Conservation (phyloP, 2,329 filamentous ascomycete species). For the Arachnopeziza araneosa region DNA sequence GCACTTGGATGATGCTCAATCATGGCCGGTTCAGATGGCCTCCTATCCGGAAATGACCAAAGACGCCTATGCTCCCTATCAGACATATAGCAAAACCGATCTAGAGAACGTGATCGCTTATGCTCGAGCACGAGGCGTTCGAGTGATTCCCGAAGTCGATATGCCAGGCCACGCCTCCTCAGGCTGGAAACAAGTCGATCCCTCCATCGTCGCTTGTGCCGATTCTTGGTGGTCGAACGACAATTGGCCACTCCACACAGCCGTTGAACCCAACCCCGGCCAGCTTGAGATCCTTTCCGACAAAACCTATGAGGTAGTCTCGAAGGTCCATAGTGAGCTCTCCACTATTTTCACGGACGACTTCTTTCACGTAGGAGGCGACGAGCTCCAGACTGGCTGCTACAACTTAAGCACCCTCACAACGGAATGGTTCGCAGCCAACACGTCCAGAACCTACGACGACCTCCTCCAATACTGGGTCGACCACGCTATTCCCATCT, state of each 20-base stretch:
- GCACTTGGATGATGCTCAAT: conserved; percentile 75
- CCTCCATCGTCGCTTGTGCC: conserved; percentile 55
- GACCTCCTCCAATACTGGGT: conserved; percentile 67
- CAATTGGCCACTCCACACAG: conserved; percentile 55
- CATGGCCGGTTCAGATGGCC: conserved; percentile 76
- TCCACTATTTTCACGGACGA: conserved; percentile 64
- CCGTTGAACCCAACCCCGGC: conserved; percentile 53
- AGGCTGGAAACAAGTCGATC: conserved; percentile 57
- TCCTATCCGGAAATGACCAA: conserved; percentile 66
- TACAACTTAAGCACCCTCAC: conserved; percentile 51
- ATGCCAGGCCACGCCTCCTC: conserved; percentile 68
- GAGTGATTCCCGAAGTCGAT: conserved; percentile 70
- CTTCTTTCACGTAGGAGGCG: conserved; percentile 80
- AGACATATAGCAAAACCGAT: conserved; percentile 61
- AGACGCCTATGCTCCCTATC: conserved; percentile 62
- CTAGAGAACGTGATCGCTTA: conserved; percentile 64
- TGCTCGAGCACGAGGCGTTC: conserved; percentile 60
- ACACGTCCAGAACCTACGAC: conserved; percentile 63
- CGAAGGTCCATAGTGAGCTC: conserved; percentile 59
- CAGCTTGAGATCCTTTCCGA: conserved; percentile 65
- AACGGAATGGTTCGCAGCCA: conserved; percentile 59
- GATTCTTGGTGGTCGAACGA: conserved; percentile 59
- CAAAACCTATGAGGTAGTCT: conserved; percentile 54
- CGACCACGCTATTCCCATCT: conserved; percentile 53
- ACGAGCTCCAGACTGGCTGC: conserved; percentile 59